Conservation (phyloP, 805 yeast genomes). For the Ogataea neopini region DNA sequence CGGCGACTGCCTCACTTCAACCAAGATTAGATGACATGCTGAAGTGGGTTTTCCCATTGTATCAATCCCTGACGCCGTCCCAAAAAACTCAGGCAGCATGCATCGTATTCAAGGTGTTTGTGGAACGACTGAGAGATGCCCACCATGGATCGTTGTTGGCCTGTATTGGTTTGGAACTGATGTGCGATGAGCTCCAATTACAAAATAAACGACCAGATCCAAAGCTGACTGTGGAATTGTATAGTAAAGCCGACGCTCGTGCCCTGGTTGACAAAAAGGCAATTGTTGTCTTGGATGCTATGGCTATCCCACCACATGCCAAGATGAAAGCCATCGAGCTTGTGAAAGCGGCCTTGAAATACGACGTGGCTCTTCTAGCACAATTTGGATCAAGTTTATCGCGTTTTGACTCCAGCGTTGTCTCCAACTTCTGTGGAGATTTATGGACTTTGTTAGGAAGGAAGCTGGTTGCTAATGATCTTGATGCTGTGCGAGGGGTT, state of each 20-base stretch:
- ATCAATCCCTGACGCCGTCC: slow-evolving; percentile 42
- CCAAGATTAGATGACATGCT: slow-evolving; percentile 44
- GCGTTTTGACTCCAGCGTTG: slow-evolving; percentile 18
- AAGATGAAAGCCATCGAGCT: slow-evolving; percentile 22
- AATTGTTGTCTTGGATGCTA: slow-evolving; percentile 32
- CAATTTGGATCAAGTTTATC: slow-evolving; percentile 24
- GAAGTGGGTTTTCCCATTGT: slow-evolving; percentile 55
- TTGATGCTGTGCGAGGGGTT: slow-evolving; percentile 17
- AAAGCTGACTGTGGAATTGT: slow-evolving; percentile 37
- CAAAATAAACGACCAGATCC: slow-evolving; percentile 23
- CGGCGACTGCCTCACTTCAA: slow-evolving; percentile 14
- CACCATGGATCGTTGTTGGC: slow-evolving; percentile 29
- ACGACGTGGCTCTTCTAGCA: slow-evolving; percentile 28
- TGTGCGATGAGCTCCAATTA: slow-evolving; percentile 23
- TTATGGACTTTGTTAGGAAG: slow-evolving; percentile 28
- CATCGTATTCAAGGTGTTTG: slow-evolving; percentile 49
- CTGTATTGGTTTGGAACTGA: slow-evolving; percentile 26
- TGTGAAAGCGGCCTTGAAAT: slow-evolving; percentile 22
- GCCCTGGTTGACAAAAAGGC: slow-evolving; percentile 47
- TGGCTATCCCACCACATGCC: slow-evolving; percentile 10
- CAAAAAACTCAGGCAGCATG: slow-evolving; percentile 56
- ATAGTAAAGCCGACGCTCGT: slow-evolving; percentile 49
- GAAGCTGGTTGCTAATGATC: slow-evolving; percentile 24
- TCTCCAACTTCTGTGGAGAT: slow-evolving; percentile 24
- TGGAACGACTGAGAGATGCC: slow-evolving; percentile 33